Conservation (phyloP, 2,329 filamentous ascomycete species). For the Sclerotinia nivalis region DNA sequence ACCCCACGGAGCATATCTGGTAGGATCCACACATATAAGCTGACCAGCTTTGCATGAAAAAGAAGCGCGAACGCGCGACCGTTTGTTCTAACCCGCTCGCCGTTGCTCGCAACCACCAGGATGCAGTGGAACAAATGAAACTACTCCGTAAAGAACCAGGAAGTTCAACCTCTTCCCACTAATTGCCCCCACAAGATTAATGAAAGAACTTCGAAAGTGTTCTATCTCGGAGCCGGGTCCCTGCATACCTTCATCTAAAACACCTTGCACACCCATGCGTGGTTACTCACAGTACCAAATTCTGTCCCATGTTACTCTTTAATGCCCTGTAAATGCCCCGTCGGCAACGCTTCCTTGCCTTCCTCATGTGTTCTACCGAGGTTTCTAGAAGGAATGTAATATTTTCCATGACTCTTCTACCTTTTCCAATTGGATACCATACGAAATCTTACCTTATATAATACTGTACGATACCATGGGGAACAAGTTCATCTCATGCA, state of each 20-base stretch:
- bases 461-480: neutral
- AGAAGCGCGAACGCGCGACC: constrained; percentile 8
- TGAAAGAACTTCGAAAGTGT: constrained; percentile 4
- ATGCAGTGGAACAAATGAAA: constrained; percentile 13
- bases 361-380: constrained; percentile 24
- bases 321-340: constrained; percentile 13
- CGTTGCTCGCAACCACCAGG: constrained; percentile 13
- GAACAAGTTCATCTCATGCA: constrained; percentile 18
- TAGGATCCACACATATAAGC: constrained; percentile 1
- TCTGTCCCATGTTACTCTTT: constrained; percentile 7
- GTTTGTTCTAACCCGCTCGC: constrained; percentile 19
- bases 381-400: constrained; percentile 24
- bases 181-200: constrained; percentile 12
- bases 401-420: neutral
- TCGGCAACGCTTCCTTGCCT: constrained; percentile 22
- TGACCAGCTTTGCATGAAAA: neutral
- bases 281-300: neutral
- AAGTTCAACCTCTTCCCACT: neutral
- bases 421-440: constrained; percentile 11
- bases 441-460: constrained; percentile 18
- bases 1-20: constrained; percentile 12
- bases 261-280: constrained; percentile 10
- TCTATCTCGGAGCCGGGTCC: constrained; percentile 19
- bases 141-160: neutral
- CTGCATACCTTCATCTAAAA: constrained; percentile 25